Evolutionary conservation across 2,329 filamentous ascomycete species (phyloP).

Genomic region (Stachybotrys elegans): DNA sequence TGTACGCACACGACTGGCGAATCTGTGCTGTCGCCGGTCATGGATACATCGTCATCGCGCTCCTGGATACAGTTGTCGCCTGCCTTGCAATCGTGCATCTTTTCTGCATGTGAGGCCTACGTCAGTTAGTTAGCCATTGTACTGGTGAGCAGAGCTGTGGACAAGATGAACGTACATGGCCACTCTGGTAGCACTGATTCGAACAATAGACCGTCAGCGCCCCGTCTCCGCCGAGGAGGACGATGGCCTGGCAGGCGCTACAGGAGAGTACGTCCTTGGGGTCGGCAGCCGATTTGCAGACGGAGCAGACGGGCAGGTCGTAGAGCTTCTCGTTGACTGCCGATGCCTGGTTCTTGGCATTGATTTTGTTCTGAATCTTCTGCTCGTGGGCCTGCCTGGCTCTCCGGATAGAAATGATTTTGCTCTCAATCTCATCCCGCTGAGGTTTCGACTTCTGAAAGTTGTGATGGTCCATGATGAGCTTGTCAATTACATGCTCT

Average conservation of each 20-base stretch:
- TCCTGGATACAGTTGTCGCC: slow-evolving; percentile 34
- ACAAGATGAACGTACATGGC: slow-evolving; percentile 36
- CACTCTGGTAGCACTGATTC: slow-evolving; percentile 32
- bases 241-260: slow-evolving; percentile 38
- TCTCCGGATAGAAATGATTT: slow-evolving; percentile 41
- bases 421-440: slow-evolving; percentile 30
- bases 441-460: slow-evolving; percentile 25
- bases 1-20: slow-evolving; percentile 34
- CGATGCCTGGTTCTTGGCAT: slow-evolving; percentile 21
- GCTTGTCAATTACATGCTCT: slow-evolving; percentile 28
- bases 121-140: slow-evolving; percentile 14
- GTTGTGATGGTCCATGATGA: slow-evolving; percentile 24
- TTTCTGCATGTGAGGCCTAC: slow-evolving; percentile 33
- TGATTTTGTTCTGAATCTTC: slow-evolving; percentile 32
- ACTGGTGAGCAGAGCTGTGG: background rate
- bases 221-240: slow-evolving; percentile 28
- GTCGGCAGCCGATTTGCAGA: slow-evolving; percentile 30
- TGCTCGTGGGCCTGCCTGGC: slow-evolving; percentile 46
- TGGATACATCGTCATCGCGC: slow-evolving; percentile 32
- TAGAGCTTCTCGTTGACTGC: slow-evolving; percentile 27
- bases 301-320: slow-evolving; percentile 32
- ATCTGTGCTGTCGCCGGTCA: slow-evolving; percentile 26
- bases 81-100: slow-evolving; percentile 35
- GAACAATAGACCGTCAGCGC: slow-evolving; percentile 40
- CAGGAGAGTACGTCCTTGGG: slow-evolving; percentile 35